Base-by-base conservation (phyloP, 176 grass and related monocot species). In the Canna indica region DNA sequence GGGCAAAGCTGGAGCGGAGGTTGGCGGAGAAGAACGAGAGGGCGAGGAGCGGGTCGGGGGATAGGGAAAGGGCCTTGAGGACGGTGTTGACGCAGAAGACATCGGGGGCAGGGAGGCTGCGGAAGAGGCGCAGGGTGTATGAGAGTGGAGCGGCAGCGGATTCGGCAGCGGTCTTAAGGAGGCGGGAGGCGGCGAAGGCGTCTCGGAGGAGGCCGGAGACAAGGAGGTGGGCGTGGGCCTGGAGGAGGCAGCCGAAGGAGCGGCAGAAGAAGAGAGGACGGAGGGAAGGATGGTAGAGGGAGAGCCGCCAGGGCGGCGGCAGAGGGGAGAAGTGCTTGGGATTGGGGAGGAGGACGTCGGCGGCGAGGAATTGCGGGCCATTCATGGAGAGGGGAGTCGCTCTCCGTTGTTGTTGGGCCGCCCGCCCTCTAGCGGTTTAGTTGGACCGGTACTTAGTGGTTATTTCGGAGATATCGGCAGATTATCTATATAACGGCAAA, bases 131-230 rank as follows among this genome's bases (percentile, higher is more conserved):
- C 64, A 80, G 85, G 35, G 64, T 64, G 44, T 73, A 0, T 24
- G 79, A 24, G 52, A 83, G 85, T 24, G 73, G 59, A 16, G 80
- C 48, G 14, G 50, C n/a, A 38, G 69, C 15, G 69, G 68, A 47
- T 38, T 60, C 29, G 63, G 75, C 44, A 29, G 77, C 65, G 30
- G 38, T 36, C 77, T 76, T 76, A 70, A 83, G 81, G 56, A 83
- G 61, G 68, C 73, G 75, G 48, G 62, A 47, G 28, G 73, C 47
- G 53, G 75, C 74, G 13, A 75, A 80, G 77, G 79, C 62, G 62
- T 80, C 76, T 24, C 76, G 63, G 62, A 88, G 77, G 69, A 80
- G 77, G 68, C 68, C 73, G 60, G 70, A 70, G 72, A 56, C 74
- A 54, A 81, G 74, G 75, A 85, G 83, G 64, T 81, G 81, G 35